A percentile compares a stretch with the other conserved stretches of the same genome.
phyloP scores from a whole-genome alignment of 139 green algal genomes.

The Tetraselmis striata region DNA sequence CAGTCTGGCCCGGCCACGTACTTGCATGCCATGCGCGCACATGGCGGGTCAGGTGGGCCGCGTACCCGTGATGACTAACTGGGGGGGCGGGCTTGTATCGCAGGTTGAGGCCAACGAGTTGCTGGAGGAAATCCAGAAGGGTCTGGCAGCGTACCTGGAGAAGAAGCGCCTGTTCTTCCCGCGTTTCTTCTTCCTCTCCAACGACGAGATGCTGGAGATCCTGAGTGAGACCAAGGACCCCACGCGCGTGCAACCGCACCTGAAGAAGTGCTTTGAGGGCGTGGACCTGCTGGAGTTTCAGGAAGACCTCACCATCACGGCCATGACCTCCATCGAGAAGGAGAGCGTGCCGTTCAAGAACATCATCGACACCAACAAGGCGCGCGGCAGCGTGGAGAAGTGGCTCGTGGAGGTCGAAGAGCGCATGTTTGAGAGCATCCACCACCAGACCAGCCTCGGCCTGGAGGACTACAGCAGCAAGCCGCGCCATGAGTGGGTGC shows the following conservation, averaged over 20 bases:
- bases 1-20: too few relatives aligned
- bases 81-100: slow-evolving; percentile 18
- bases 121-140: slow-evolving; percentile 31
- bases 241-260: slow-evolving; percentile 44
- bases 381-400: slow-evolving; percentile 56
- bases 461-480: slow-evolving; percentile 35
- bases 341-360: slow-evolving; percentile 48
- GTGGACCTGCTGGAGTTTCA: slow-evolving; percentile 45
- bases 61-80: too few relatives aligned
- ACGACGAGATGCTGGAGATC: slow-evolving; percentile 55
- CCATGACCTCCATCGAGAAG: slow-evolving; percentile 49
- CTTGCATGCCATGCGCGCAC: too few relatives aligned
- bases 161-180: slow-evolving; percentile 62
- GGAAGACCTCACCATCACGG: slow-evolving; percentile 38
- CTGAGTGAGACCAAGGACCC: slow-evolving; percentile 34
- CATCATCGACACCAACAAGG: slow-evolving; percentile 35
- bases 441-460: slow-evolving; percentile 26
- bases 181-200: slow-evolving; percentile 57
- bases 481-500: slow-evolving; percentile 44
- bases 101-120: slow-evolving; percentile 25
- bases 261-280: slow-evolving; percentile 56
- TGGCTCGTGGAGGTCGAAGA: slow-evolving; percentile 60
- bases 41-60: too few relatives aligned
- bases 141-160: slow-evolving; percentile 28
- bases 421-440: slow-evolving; percentile 55